phyloP scores from a whole-genome alignment of 2,329 filamentous ascomycete species.

The Paecilomyces niveus region DNA sequence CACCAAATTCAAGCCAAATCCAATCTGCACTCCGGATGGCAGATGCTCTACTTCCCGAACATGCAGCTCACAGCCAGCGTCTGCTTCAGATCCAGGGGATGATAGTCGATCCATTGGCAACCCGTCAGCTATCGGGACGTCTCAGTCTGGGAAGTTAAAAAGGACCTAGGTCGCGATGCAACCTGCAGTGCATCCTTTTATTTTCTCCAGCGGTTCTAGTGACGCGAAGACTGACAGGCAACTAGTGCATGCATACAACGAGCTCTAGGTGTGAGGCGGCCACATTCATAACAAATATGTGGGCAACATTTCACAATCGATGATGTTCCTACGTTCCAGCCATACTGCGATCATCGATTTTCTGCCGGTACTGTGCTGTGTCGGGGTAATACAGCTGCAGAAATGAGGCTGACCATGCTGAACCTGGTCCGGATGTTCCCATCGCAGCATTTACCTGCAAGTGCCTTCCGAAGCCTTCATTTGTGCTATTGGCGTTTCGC shows the following conservation, averaged over 20 bases:
- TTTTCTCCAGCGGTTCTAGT: background rate
- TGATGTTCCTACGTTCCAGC: background rate
- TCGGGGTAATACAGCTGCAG: background rate
- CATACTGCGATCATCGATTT: background rate
- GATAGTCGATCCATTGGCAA: background rate
- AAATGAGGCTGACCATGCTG: background rate
- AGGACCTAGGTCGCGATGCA: background rate
- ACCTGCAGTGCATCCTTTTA: background rate
- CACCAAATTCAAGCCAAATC: background rate
- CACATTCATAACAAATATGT: background rate
- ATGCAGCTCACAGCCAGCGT: background rate
- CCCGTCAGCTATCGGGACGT: background rate
- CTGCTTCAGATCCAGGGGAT: background rate
- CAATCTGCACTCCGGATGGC: background rate
- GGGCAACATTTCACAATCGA: background rate
- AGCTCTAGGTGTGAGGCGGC: background rate
- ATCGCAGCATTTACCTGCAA: background rate
- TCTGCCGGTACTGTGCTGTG: background rate
- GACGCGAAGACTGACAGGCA: background rate
- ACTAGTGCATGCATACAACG: background rate
- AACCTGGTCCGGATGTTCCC: background rate
- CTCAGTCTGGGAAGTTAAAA: background rate
- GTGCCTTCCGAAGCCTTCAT: background rate
- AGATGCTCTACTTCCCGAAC: background rate
- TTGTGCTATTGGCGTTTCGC: background rate